These are phyloP conservation scores for Hanseniaspora uvarum DNA, from an alignment of 1,139 yeast genomes.

Conservation along the genomic window DNA sequence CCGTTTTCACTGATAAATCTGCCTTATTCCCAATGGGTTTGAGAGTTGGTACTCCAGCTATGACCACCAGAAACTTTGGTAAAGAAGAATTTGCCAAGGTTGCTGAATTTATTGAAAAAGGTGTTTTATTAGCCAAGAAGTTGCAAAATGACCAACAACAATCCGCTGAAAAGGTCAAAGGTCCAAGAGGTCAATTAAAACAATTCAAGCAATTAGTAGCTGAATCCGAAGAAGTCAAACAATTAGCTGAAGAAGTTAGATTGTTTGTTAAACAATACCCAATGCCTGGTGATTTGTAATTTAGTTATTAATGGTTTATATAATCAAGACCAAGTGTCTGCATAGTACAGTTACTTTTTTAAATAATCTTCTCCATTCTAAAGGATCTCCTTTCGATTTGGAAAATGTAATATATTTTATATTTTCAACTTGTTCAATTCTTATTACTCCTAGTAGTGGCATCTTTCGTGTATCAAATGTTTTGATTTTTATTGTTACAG, in stretches of 20 bases:
- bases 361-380: constrained; percentile 58
- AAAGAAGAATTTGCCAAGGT: constrained; percentile 68
- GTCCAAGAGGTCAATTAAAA: constrained; percentile 51
- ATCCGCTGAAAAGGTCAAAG: constrained; percentile 25
- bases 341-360: constrained; percentile 44
- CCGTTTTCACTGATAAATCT: constrained; percentile 91
- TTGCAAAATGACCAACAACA: constrained; percentile 44
- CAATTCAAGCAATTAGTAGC: constrained; percentile 57
- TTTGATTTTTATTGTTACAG: constrained; percentile 36
- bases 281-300: constrained; percentile 59
- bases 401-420: constrained; percentile 42
- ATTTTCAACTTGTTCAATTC: constrained; percentile 33
- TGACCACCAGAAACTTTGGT: constrained; percentile 92
- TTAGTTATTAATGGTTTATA: neutral
- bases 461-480: constrained; percentile 41
- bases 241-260: constrained; percentile 52
- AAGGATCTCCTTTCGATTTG: constrained; percentile 50
- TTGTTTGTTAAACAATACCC: constrained; percentile 61
- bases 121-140: constrained; percentile 55
- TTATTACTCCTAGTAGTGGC: constrained; percentile 40
- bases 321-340: constrained; percentile 34
- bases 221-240: constrained; percentile 46
- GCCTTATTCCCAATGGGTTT: constrained; percentile 93
- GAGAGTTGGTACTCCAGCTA: constrained; percentile 95
- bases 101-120: constrained; percentile 65